phyloP scores from a whole-genome alignment of 805 yeast species.

The Kuraishia floccosa region DNA sequence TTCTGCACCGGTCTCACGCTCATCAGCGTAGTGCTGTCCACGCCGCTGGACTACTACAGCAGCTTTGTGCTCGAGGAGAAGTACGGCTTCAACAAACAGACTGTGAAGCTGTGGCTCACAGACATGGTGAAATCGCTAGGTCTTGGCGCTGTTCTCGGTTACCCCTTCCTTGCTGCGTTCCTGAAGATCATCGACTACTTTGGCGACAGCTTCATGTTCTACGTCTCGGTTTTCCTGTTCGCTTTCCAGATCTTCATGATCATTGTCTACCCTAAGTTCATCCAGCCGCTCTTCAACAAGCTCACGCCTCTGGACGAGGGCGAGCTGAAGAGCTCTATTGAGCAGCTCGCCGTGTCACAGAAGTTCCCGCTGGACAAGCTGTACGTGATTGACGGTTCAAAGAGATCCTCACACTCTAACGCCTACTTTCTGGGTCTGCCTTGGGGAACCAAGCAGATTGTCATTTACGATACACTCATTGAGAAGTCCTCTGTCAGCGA shows the following conservation, averaged over 20 bases:
- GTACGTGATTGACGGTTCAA: slow-evolving; percentile 93
- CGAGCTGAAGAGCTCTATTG: slow-evolving; percentile 72
- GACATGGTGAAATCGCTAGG: slow-evolving; percentile 57
- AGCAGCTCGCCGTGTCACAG: slow-evolving; percentile 61
- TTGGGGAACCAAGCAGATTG: slow-evolving; percentile 88
- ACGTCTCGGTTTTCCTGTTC: slow-evolving; percentile 63
- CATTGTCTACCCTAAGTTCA: slow-evolving; percentile 72
- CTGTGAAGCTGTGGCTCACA: slow-evolving; percentile 55
- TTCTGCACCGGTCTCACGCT: slow-evolving; percentile 42
- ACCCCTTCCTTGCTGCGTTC: slow-evolving; percentile 64
- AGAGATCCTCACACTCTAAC: slow-evolving; percentile 91
- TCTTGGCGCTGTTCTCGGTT: slow-evolving; percentile 48
- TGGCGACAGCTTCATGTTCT: slow-evolving; percentile 74
- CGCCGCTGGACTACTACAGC: slow-evolving; percentile 67
- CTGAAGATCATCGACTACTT: slow-evolving; percentile 72
- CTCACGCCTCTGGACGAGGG: slow-evolving; percentile 86
- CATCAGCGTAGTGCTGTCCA: slow-evolving; percentile 37
- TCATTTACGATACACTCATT: slow-evolving; percentile 83
- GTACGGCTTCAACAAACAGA: slow-evolving; percentile 87
- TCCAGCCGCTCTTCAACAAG: slow-evolving; percentile 89
- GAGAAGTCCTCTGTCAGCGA: slow-evolving; percentile 67
- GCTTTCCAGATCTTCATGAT: slow-evolving; percentile 62
- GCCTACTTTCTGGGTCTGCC: slow-evolving; percentile 96
- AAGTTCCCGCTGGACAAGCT: slow-evolving; percentile 80
- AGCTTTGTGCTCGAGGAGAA: slow-evolving; percentile 86